phyloP scores from a whole-genome alignment of 2,329 filamentous ascomycete species.

The Dactylonectria estremocensis region DNA sequence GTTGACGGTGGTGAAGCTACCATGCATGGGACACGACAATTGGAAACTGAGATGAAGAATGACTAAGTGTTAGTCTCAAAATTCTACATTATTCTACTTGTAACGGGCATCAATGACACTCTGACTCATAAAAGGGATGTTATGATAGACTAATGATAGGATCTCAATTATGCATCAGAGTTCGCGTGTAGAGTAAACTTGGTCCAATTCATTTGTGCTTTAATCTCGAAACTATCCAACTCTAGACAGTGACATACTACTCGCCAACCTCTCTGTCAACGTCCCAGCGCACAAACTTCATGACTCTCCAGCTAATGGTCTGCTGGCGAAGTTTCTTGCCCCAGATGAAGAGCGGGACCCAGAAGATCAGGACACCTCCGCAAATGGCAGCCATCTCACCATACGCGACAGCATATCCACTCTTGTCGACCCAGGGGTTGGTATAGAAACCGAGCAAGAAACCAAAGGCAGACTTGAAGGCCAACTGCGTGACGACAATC shows the following conservation, averaged over 20 bases:
- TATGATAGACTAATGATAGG: no score
- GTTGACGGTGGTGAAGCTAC: no score
- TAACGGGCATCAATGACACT: no score
- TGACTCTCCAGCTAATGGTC: constrained; percentile 27
- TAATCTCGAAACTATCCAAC: no score
- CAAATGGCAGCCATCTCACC: constrained; percentile 69
- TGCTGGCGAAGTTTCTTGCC: constrained; percentile 55
- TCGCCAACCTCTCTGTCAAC: constrained; percentile 37
- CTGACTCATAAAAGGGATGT: no score
- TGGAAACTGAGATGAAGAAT: no score
- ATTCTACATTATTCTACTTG: no score
- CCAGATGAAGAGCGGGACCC: constrained; percentile 65
- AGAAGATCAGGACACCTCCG: constrained; percentile 60
- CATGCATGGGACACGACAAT: no score
- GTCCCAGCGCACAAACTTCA: constrained; percentile 34
- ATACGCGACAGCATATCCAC: constrained; percentile 64
- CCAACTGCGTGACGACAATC: constrained; percentile 50
- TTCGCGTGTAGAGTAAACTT: no score
- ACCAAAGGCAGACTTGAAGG: constrained; percentile 69
- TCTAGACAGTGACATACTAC: neutral
- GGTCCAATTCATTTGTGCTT: no score
- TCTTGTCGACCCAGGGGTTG: constrained; percentile 65
- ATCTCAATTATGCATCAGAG: no score
- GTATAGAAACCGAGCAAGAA: constrained; percentile 72
- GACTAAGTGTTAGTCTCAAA: no score